Base-by-base conservation (phyloP, 805 yeast species). In the Saccharomyces paradoxus region DNA sequence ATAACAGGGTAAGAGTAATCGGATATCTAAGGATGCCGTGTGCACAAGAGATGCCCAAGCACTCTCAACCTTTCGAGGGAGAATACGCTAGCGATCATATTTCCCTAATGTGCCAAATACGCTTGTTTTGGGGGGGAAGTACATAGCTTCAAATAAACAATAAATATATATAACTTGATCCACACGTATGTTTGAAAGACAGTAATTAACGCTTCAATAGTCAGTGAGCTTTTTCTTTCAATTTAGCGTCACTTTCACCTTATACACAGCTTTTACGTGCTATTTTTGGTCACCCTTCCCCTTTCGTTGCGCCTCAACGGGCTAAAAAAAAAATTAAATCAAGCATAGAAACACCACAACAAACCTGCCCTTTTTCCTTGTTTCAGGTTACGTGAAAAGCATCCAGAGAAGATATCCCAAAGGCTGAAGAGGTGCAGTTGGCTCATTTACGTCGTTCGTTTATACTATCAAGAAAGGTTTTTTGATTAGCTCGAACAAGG, bases 51-150 rank as follows among this genome's bases (percentile, higher is more conserved):
- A 84, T 89, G 92, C 85, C 90, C 0, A 74, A 77, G 1, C 86
- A 84, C 64, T 96, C 96, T 0, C 91, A 86, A 62, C 97, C 97
- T 0, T 77, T 89, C 56, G 77, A 76, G 28, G 86, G 86, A 1
- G 89, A 84, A 63, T 89, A 83, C 65, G 96, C 96, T 3, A 87
- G 96, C 56, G 98, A 91, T 64, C 98, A 91, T 72, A 70, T 92
- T 21, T 84, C 95, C 62, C 68, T 91, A 72, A 81, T 89, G 75
- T 91, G 90, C 1, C 82, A 83, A 55, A 65, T 89, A 28, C 24
- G 44, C 22, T 37, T 37, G 22, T 21, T 37, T 21, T 37, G 17
- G 44, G 10, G 17, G 6, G 24, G 7, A 7, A 9, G 4, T 37
- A 17, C 22, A n/a, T 37, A 37, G 44, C 44, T 3, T 37, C 17